Evolutionary conservation across 768 basidiomycete genomes (phyloP), one percentile per base, ranked within the genome.

Genomic region (Galerina marginata): DNA sequence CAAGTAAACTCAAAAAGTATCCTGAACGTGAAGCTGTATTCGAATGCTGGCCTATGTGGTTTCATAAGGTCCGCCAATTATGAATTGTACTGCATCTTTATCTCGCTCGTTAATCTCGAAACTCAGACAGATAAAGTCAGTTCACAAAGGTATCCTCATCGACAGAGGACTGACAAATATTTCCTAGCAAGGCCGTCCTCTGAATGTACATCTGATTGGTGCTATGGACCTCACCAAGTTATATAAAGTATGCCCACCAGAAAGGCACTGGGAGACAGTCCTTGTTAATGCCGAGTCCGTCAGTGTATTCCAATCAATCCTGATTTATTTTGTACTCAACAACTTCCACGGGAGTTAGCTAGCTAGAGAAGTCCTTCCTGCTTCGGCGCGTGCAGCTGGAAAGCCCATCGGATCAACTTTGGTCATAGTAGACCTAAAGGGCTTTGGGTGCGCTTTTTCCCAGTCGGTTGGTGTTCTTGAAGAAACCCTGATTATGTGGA

Each of bases 1-100:
- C 11, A 33, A 53, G 44, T 38, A 11, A 48, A 53, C 33, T 56
- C 45, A 26, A 58, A 11, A 37, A 92, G 90, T 92, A 86, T 66
- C 88, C 88, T 1, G 88, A 86, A 63, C 84, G 90, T 45, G 80
- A 85, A 53, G 80, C 82, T 1, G 84, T 92, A 6, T 90, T 91
- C 63, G 84, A 89, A 54, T 86, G 83, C 62, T 92, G 90, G 90
- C 89, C 89, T 3, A 83, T 91, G 78, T 91, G 83, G 77, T 91
- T 89, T 65, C 90, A 92, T 72, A 91, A 91, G 77, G 89, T 85
- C 52, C 33, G 81, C 63, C 39, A 14, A 26, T 50, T 14, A 64
- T 29, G 36, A 29, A 25, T 29, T 37, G 14, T 36, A 49, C 33
- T 38, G n/a, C 45, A 29, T 33, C 29, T 33, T 2, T 33, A 14